Base-by-base conservation (phyloP, 371 early-diverging fungal species). In the Encephalitozoon hellem region DNA sequence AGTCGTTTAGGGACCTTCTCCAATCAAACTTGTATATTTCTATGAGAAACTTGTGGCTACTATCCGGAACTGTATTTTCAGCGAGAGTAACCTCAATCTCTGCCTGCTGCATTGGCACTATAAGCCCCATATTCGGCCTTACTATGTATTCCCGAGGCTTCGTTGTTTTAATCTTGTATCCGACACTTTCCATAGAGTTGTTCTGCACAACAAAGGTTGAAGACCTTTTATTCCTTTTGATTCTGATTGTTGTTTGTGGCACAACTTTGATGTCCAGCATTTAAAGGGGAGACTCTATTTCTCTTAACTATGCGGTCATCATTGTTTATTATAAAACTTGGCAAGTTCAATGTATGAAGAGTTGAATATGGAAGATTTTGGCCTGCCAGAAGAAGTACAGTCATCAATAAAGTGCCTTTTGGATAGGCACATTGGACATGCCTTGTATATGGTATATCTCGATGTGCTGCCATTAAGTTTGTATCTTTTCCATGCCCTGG, bases 101-200 rank as follows among this genome's bases (percentile, higher is more conserved):
- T 9, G 63, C 59, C 21, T 64, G 49, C 51, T 80, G 71, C 30
- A 63, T 25, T 3, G 93, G 88, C 38, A 88, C 88, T 66, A 96
- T 87, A 53, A 88, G 84, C 23, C 94, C 94, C 39, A 91, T 88
- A 86, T 94, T 96, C 59, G 96, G 95, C 30, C 93, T 89, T 41
- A 96, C 92, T 78, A 92, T 92, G 84, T 94, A 96, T 82, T 92
- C 91, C 84, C 93, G 93, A 21, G 96, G 96, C 0, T 93, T 92
- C 6, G 95, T 96, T 3, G 96, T 96, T 81, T 94, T 94, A 81
- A 96, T 91, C 85, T 96, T 94, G 87, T 93, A 96, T 5, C 55
- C 79, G 21, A 49, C 54, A 28, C 75, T 64, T 38, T 55, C 71
- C 51, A 59, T 38, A 11, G 64, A 55, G 15, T 65, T 43, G 54